Conservation (phyloP, 768 basidiomycete genomes). For the Agaricus subrufescens region DNA sequence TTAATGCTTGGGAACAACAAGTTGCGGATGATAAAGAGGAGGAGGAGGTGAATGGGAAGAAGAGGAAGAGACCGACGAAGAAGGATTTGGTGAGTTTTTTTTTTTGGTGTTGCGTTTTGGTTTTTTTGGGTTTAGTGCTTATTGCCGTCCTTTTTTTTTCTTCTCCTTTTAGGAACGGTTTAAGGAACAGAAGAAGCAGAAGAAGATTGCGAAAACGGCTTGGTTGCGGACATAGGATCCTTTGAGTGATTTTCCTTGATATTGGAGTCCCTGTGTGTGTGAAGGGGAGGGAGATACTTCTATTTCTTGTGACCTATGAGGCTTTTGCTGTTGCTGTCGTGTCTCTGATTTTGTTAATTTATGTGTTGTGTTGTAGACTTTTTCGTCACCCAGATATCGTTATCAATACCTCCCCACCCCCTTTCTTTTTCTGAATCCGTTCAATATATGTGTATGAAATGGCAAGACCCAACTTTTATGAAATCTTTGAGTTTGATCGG, state of each 20-base stretch:
- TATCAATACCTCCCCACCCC: too few species aligned
- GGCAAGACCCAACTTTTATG: too few species aligned
- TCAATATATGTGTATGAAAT: too few species aligned
- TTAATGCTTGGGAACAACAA: constrained; percentile 72
- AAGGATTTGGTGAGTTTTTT: constrained; percentile 81
- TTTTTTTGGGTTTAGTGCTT: background rate
- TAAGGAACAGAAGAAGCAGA: constrained; percentile 74
- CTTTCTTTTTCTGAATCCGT: too few species aligned
- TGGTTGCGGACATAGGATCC: constrained; percentile 65
- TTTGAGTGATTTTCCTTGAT: background rate
- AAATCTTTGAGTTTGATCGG: too few species aligned
- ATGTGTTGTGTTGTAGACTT: too few species aligned
- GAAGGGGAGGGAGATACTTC: too few species aligned
- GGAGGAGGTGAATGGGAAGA: constrained; percentile 56
- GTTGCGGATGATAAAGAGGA: constrained; percentile 44
- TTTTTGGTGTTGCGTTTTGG: too few species aligned
- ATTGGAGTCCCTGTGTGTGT: background rate
- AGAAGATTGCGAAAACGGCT: constrained; percentile 86
- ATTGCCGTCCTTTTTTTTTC: background rate
- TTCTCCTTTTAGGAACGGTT: constrained; percentile 56
- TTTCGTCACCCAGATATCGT: too few species aligned
- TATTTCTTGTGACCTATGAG: too few species aligned
- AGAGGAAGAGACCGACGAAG: constrained; percentile 75
- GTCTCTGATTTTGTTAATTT: too few species aligned
- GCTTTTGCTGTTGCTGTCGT: too few species aligned